Base-by-base conservation (phyloP, 2,329 filamentous ascomycete genomes). In the Zymoseptoria pseudotritici region DNA sequence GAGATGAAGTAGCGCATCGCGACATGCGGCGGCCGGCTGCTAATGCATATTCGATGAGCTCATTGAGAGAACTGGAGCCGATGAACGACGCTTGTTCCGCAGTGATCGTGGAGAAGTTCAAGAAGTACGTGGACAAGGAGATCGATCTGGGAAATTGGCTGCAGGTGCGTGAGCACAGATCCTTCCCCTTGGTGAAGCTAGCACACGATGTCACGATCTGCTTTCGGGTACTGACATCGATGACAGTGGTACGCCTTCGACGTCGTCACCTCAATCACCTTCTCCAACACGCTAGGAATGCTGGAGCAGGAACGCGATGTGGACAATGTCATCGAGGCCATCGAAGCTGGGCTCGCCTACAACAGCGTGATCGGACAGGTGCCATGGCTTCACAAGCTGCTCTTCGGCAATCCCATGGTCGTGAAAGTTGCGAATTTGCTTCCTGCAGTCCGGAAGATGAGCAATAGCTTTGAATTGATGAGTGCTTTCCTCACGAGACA, bases 1-100 rank as follows among this genome's bases (percentile, higher is more conserved):
- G 71, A 5, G 74, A 78, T 53, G 77, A 79, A 56, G 65, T 58
- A 1, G 72, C 73, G 22, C 78, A 80, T 62, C 73, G 74, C 2
- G 70, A 65, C 9, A 74, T 77, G 6, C 76, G 76, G 53, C 60
- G 65, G 4, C 61, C 63, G 4, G 61, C 69, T 5, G 65, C 62
- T 24, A 63, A 72, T 11, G 71, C 71, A 11, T 78, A 76, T 58
- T 66, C 70, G 9, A 72, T 74, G 72, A 73, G 72, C n/a, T 65
- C 70, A 2, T 61, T 77, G 58, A 73, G 69, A 54, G 70, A 75
- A 22, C 63, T 78, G 17, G 76, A 78, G 63, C 63, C 68, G 0
- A 76, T 75, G 36, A 74, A 78, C 5, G 73, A 79, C 61, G 67
- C 72, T 20, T 72, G 72, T 9, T 66, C 75, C 22, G 61, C 68